A percentile compares a stretch with the other conserved stretches of the same genome.
phyloP scores from a whole-genome alignment of 2,329 filamentous ascomycete genomes.

The Sporothrix phasma region DNA sequence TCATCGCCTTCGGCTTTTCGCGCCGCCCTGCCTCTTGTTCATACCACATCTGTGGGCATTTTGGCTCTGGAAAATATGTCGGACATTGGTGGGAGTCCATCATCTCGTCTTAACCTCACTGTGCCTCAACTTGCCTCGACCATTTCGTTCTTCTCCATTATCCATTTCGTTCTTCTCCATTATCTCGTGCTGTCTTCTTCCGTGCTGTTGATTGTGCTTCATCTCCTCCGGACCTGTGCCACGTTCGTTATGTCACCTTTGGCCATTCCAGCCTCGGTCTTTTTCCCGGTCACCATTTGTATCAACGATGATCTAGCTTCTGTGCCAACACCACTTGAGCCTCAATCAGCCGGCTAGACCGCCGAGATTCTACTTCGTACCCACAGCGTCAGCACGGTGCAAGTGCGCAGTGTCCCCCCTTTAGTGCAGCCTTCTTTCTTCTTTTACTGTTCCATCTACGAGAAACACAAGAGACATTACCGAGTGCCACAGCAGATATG shows the following conservation, averaged over 20 bases:
- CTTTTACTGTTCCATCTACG: neutral
- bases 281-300: neutral
- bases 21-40: neutral
- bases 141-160: too few relatives aligned
- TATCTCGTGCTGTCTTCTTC: too few relatives aligned
- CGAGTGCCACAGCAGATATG: neutral
- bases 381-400: neutral
- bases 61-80: neutral
- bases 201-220: too few relatives aligned
- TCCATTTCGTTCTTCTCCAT: too few relatives aligned
- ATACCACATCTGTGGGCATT: neutral
- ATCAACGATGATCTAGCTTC: slow-evolving; percentile 3
- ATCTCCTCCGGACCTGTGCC: too few relatives aligned
- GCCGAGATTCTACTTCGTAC: neutral
- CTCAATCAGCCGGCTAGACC: neutral
- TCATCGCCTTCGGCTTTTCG: neutral
- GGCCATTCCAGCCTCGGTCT: neutral
- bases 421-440: neutral
- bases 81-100: neutral
- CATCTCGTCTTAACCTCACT: neutral
- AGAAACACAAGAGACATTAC: neutral
- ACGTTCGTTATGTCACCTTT: too few relatives aligned
- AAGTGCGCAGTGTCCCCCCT: neutral
- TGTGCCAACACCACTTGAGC: neutral
- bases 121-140: too few relatives aligned